Percentiles rank a stretch among this genome's conserved stretches.
These are phyloP conservation scores for Yamadazyma sp. DNA, from an alignment of 1,139 yeast species.

Conservation along the genomic window DNA sequence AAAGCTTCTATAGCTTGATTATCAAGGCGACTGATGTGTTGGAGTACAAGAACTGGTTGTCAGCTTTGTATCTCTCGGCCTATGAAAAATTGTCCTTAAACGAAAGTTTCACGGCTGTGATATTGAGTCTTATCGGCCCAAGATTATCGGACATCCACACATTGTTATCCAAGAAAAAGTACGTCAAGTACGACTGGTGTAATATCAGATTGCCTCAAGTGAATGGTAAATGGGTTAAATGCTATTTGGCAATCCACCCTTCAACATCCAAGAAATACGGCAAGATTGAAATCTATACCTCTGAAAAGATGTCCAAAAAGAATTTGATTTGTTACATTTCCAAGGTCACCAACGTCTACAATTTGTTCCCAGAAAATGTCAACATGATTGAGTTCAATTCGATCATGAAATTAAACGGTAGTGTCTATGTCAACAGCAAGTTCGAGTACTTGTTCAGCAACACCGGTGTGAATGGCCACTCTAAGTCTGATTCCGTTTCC, in stretches of 20 bases:
- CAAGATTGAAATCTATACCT: conserved; percentile 49
- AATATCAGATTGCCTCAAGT: conserved; percentile 56
- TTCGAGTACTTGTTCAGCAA: conserved; percentile 32
- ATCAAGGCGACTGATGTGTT: conserved; percentile 31
- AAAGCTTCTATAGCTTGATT: conserved; percentile 30
- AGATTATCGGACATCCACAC: conserved; percentile 55
- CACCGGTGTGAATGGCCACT: background rate
- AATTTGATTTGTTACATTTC: conserved; percentile 47
- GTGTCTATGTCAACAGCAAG: conserved; percentile 44
- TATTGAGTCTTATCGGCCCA: conserved; percentile 54
- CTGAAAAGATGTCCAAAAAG: conserved; percentile 44
- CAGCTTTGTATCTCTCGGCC: conserved; percentile 47
- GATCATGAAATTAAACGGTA: conserved; percentile 52
- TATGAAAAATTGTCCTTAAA: conserved; percentile 52
- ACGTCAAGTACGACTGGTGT: conserved; percentile 54
- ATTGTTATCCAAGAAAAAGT: conserved; percentile 44
- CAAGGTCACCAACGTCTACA: conserved; percentile 41
- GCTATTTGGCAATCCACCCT: conserved; percentile 47
- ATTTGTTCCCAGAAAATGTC: conserved; percentile 56
- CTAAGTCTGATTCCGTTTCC: background rate
- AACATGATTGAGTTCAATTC: conserved; percentile 54
- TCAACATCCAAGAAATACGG: conserved; percentile 41
- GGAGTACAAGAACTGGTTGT: conserved; percentile 44
- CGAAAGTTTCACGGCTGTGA: conserved; percentile 58
- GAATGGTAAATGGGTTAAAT: conserved; percentile 55